phyloP scores from a whole-genome alignment of 441 rosid species.

The Arabidopsis lyrata region DNA sequence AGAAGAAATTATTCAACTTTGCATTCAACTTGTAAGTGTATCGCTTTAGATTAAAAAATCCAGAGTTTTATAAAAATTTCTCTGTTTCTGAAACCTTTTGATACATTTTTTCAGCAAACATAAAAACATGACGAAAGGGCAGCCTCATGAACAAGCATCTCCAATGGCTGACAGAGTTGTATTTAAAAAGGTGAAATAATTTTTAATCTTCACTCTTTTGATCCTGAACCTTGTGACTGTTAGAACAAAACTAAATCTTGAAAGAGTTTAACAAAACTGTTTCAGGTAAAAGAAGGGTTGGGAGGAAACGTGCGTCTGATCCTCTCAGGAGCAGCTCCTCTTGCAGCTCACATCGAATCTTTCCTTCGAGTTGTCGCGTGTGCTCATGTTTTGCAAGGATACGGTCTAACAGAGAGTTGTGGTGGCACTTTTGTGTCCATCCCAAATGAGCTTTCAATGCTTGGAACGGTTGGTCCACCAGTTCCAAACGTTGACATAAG shows the following conservation, averaged over 20 bases:
- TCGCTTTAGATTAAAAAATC: neutral
- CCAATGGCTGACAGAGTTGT: slow-evolving; percentile 85
- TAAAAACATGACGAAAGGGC: slow-evolving; percentile 66
- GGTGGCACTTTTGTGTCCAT: slow-evolving; percentile 91
- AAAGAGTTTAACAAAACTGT: neutral
- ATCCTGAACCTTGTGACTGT: neutral
- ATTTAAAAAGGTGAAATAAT: slow-evolving; percentile 69
- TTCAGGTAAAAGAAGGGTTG: slow-evolving; percentile 83
- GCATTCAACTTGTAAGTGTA: slow-evolving; percentile 74
- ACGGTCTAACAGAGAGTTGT: slow-evolving; percentile 94
- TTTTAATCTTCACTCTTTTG: neutral
- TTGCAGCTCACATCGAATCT: slow-evolving; percentile 81
- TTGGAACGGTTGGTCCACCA: slow-evolving; percentile 94
- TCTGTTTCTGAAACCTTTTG: slow-evolving; percentile 10
- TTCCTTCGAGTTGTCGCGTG: slow-evolving; percentile 93
- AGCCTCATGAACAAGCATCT: slow-evolving; percentile 67
- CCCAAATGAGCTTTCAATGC: slow-evolving; percentile 78
- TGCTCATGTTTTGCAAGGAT: slow-evolving; percentile 96
- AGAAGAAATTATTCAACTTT: slow-evolving; percentile 64
- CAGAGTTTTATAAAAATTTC: neutral
- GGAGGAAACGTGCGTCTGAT: slow-evolving; percentile 89
- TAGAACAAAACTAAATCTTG: slow-evolving; percentile 9
- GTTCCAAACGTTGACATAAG: slow-evolving; percentile 89
- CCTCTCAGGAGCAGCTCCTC: slow-evolving; percentile 95
- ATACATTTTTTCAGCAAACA: slow-evolving; percentile 61